These are phyloP conservation scores for Enteropsectra breve DNA, from an alignment of 371 early-diverging fungal species.

Conservation along the genomic window DNA sequence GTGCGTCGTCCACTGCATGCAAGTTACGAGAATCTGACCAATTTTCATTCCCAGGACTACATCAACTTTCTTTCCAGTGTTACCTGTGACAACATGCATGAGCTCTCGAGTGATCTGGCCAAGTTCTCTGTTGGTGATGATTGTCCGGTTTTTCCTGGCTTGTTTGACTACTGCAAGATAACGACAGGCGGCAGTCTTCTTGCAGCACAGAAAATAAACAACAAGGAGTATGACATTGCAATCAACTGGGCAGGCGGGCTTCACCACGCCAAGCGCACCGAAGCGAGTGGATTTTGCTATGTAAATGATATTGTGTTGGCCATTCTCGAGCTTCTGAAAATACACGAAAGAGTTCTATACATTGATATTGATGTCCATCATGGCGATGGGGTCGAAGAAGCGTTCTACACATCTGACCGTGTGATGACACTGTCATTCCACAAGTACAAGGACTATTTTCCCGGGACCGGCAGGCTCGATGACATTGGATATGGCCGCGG, in stretches of 20 bases:
- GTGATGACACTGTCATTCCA: slow-evolving; percentile 97
- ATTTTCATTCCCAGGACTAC: slow-evolving; percentile 96
- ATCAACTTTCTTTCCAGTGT: slow-evolving; percentile 86
- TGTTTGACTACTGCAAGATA: slow-evolving; percentile 59
- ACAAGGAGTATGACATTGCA: slow-evolving; percentile 77
- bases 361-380: slow-evolving; percentile 98
- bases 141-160: slow-evolving; percentile 66
- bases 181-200: slow-evolving; percentile 55
- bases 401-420: slow-evolving; percentile 92
- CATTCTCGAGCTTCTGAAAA: slow-evolving; percentile 80
- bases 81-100: slow-evolving; percentile 76
- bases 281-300: slow-evolving; percentile 95
- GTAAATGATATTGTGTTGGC: slow-evolving; percentile 95
- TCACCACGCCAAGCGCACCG: slow-evolving; percentile 89
- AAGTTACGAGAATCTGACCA: slow-evolving; percentile 79
- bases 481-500: slow-evolving; percentile 70
- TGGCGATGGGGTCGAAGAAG: slow-evolving; percentile 95
- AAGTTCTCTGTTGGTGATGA: slow-evolving; percentile 69
- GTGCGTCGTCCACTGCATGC: slow-evolving; percentile 69
- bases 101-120: slow-evolving; percentile 68
- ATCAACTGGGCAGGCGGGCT: slow-evolving; percentile 97
- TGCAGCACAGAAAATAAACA: slow-evolving; percentile 76
- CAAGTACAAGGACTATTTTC: slow-evolving; percentile 90
- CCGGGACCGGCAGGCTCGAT: slow-evolving; percentile 76
- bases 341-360: slow-evolving; percentile 85